Conservation (phyloP, 306 rosid species). For the Acacia confusa region DNA sequence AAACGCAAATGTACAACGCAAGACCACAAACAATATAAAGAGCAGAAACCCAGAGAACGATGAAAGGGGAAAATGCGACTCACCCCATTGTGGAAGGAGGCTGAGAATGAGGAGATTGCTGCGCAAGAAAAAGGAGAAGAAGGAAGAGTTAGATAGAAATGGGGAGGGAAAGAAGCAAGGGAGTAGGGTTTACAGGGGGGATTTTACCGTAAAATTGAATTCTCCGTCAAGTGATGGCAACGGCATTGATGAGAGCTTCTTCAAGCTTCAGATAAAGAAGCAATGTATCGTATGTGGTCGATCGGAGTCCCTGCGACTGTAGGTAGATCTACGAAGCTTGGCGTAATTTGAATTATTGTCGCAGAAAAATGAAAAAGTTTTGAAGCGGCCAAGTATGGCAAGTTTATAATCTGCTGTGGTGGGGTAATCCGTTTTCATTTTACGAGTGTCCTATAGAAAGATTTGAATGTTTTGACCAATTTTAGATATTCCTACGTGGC, state of each 20-base stretch:
- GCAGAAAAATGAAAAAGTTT: background rate
- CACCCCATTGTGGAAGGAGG: slow-evolving; percentile 67
- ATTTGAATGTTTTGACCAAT: no score
- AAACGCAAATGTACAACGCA: background rate
- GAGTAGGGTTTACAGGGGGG: background rate
- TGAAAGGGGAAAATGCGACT: slow-evolving; percentile 30
- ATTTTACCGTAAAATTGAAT: slow-evolving; percentile 72
- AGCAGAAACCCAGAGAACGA: background rate
- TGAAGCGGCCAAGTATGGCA: background rate
- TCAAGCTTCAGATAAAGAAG: slow-evolving; percentile 8
- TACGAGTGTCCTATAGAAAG: background rate
- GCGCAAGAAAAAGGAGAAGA: background rate
- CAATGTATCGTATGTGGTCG: background rate
- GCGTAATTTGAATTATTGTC: background rate
- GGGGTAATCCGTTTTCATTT: no score
- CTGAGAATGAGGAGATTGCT: slow-evolving; percentile 58
- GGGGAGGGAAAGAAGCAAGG: background rate
- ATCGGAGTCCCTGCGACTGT: background rate
- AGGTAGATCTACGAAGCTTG: background rate
- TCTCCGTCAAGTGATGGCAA: slow-evolving; percentile 60
- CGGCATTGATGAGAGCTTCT: slow-evolving; percentile 50
- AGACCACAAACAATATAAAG: background rate
- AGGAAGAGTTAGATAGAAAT: slow-evolving; percentile 13
- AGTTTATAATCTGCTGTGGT: background rate
- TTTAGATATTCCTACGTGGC: background rate